phyloP scores from a whole-genome alignment of 2,329 filamentous ascomycete genomes.

The Fusarium globosum region DNA sequence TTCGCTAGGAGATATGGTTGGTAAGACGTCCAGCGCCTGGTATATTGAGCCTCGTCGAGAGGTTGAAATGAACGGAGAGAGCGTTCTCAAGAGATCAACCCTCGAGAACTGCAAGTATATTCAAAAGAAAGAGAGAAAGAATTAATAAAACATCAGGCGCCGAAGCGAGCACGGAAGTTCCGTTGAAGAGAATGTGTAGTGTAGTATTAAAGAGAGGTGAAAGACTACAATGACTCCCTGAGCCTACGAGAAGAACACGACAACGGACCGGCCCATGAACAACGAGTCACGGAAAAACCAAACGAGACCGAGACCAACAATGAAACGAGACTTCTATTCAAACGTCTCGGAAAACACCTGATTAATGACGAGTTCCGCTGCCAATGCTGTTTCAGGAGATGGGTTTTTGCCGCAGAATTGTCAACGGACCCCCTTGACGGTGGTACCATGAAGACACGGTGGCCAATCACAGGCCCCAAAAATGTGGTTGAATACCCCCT shows the following conservation, averaged over 20 bases:
- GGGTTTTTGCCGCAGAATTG: constrained; percentile 40
- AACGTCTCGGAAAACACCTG: constrained; percentile 44
- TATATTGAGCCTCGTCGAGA: constrained; percentile 40
- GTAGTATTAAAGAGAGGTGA: constrained; percentile 27
- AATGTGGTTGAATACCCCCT: constrained; percentile 39
- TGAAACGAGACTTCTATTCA: constrained; percentile 41
- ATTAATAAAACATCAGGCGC: constrained; percentile 12
- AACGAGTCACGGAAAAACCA: constrained; percentile 24
- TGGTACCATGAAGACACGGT: constrained; percentile 28
- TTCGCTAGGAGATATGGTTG: constrained; percentile 7
- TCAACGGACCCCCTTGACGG: constrained; percentile 24
- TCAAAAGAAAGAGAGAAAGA: constrained; percentile 19
- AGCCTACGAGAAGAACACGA: constrained; percentile 8
- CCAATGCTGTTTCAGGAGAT: constrained; percentile 46
- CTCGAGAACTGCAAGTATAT: constrained; percentile 21
- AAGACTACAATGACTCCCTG: constrained; percentile 5
- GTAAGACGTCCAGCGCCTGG: constrained; percentile 44
- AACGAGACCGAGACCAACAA: constrained; percentile 29
- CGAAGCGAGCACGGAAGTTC: constrained; percentile 29
- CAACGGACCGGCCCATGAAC: constrained; percentile 1
- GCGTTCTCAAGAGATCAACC: constrained; percentile 30
- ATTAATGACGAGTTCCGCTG: constrained; percentile 38
- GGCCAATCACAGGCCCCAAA: constrained; percentile 39
- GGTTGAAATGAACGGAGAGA: constrained; percentile 29
- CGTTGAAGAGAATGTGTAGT: constrained; percentile 22